Conservation (phyloP, 345 rosid genomes). For the Crucihimalaya himalaica region DNA sequence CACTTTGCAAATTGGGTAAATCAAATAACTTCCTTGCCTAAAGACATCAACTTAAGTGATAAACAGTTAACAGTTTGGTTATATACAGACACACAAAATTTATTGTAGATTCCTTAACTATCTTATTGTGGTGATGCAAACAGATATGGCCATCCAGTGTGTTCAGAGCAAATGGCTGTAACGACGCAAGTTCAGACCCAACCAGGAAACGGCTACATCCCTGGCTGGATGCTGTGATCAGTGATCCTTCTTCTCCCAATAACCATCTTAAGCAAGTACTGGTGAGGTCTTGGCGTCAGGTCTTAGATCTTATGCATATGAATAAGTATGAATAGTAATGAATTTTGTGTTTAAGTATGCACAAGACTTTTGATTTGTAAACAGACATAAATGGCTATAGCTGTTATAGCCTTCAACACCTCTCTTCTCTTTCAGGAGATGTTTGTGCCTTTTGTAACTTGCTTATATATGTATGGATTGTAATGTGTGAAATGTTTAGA, state of each 20-base stretch:
- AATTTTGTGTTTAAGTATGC: slow-evolving; percentile 27
- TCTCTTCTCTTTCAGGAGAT: slow-evolving; percentile 12
- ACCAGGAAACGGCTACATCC: slow-evolving; percentile 80
- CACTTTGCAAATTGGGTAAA: slow-evolving; percentile 93
- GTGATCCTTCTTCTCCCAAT: slow-evolving; percentile 6
- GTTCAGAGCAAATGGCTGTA: slow-evolving; percentile 68
- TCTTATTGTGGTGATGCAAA: slow-evolving; percentile 22
- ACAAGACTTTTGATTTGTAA: slow-evolving; percentile 26
- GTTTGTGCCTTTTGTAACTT: slow-evolving; percentile 21
- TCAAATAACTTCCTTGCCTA: neutral
- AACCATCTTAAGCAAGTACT: slow-evolving; percentile 14
- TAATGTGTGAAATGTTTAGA: slow-evolving; percentile 11
- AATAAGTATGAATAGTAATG: neutral
- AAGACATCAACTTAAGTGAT: neutral
- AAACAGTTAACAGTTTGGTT: neutral
- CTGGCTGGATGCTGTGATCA: slow-evolving; percentile 99
- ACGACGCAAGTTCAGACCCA: slow-evolving; percentile 52
- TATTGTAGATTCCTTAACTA: neutral
- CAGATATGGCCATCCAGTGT: slow-evolving; percentile 63
- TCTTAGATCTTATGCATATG: slow-evolving; percentile 20
- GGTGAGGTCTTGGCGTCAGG: slow-evolving; percentile 16
- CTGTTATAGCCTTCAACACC: neutral
- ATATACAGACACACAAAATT: too few species aligned
- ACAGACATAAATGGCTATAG: slow-evolving; percentile 33
- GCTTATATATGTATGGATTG: slow-evolving; percentile 24